Evolutionary conservation across 148 eudicot species (phyloP).

Genomic region (Arctostaphylos glauca): DNA sequence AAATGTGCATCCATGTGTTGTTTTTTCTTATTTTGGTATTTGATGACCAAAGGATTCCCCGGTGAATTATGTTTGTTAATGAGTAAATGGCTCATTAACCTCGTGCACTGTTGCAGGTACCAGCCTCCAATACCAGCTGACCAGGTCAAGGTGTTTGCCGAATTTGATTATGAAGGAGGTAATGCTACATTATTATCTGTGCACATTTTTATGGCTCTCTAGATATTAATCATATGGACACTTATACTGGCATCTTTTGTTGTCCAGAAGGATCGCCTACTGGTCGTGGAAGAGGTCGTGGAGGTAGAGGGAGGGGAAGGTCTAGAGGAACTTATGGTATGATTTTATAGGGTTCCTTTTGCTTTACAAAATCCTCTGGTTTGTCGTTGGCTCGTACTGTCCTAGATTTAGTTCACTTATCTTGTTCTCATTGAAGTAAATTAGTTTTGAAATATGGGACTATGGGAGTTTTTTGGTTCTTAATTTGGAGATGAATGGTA

Average conservation of each 20-base stretch:
- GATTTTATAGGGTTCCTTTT: slow-evolving; percentile 1
- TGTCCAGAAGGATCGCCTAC: slow-evolving; percentile 71
- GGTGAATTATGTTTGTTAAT: background rate
- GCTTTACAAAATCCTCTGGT: background rate
- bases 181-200: slow-evolving; percentile 1
- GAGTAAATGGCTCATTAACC: background rate
- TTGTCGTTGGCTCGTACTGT: background rate
- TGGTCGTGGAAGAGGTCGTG: slow-evolving; percentile 85
- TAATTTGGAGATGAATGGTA: background rate
- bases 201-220: background rate
- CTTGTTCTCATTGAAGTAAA: background rate
- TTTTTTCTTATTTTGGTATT: background rate
- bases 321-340: slow-evolving; percentile 51
- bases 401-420: background rate
- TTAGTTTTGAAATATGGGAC: background rate
- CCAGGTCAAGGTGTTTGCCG: slow-evolving; percentile 68
- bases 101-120: slow-evolving; percentile 45
- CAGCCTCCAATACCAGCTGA: slow-evolving; percentile 95
- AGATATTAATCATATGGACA: background rate
- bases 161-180: slow-evolving; percentile 81
- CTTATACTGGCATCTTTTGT: slow-evolving; percentile 24
- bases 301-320: slow-evolving; percentile 91
- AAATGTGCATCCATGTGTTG: background rate
- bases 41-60: background rate
- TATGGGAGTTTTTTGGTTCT: slow-evolving; percentile 7